Evolutionary conservation across 495 filamentous ascomycete genomes (phyloP).

Genomic region (Aspergillus haitiensis): DNA sequence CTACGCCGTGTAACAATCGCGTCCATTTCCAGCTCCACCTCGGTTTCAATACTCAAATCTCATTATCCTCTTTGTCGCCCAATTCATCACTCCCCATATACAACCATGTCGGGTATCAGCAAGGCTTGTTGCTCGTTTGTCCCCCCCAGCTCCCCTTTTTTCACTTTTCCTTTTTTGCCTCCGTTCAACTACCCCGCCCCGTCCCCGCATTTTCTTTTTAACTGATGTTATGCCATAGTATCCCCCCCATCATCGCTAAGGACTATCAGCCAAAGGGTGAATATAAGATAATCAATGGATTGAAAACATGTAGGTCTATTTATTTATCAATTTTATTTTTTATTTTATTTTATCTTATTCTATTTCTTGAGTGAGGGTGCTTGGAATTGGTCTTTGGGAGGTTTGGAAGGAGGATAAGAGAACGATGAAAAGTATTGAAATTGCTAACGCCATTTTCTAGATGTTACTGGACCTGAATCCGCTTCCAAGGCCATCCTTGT

Average conservation of each 20-base stretch:
- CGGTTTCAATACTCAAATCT: background rate
- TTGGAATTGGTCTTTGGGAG: no score
- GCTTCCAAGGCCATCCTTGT: slow-evolving; percentile 56
- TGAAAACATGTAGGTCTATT: slow-evolving; percentile 59
- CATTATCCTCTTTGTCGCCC: slow-evolving; percentile 3
- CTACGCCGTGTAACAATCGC: slow-evolving; percentile 9
- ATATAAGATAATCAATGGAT: slow-evolving; percentile 59
- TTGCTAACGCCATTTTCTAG: slow-evolving; percentile 30
- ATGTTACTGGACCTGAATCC: slow-evolving; percentile 52
- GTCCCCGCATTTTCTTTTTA: background rate
- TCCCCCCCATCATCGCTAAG: slow-evolving; percentile 57
- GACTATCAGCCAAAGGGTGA: slow-evolving; percentile 60
- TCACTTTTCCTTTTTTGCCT: background rate
- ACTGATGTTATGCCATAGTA: slow-evolving; percentile 23
- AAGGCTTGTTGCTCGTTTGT: slow-evolving; percentile 52
- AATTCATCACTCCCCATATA: slow-evolving; percentile 27
- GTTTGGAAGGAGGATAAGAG: no score
- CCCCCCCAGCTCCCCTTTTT: background rate
- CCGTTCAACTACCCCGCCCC: background rate
- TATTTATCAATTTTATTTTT: no score
- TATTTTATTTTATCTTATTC: no score
- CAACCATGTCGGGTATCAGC: slow-evolving; percentile 48
- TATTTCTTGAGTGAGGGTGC: no score
- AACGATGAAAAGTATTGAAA: no score
- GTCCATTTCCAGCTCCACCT: slow-evolving; percentile 2